phyloP scores from a whole-genome alignment of 768 basidiomycete species.

The Tylopilus vinaceipallidus region DNA sequence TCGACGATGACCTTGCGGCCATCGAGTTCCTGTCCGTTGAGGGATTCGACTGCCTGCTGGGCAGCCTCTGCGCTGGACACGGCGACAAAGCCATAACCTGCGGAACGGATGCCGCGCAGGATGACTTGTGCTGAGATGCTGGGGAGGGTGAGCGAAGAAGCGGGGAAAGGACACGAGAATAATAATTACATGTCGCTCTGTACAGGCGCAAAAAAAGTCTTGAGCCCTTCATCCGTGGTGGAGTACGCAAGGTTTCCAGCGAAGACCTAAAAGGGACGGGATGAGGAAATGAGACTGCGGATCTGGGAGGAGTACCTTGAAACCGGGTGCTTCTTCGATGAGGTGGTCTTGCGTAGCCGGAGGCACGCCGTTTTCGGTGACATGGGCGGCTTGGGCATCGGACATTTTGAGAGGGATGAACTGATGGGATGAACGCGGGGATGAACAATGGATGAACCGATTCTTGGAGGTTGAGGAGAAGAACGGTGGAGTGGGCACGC shows the following conservation, averaged over 20 bases:
- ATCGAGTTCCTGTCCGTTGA: constrained; percentile 88
- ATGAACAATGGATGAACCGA: constrained; percentile 78
- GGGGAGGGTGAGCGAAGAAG: constrained; percentile 13
- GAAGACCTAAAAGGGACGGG: constrained; percentile 62
- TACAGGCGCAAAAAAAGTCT: constrained; percentile 89
- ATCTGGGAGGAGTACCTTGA: constrained; percentile 57
- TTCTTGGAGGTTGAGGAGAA: constrained; percentile 75
- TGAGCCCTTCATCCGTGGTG: constrained; percentile 93
- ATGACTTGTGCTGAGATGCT: constrained; percentile 87
- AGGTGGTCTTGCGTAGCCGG: constrained; percentile 66
- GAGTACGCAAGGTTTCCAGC: constrained; percentile 94
- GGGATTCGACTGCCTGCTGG: constrained; percentile 78
- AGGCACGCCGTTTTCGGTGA: constrained; percentile 82
- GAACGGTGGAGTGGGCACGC: constrained; percentile 25
- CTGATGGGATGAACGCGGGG: constrained; percentile 50
- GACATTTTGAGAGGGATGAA: constrained; percentile 71
- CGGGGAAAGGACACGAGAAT: neutral
- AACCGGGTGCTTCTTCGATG: constrained; percentile 71
- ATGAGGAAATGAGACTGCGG: constrained; percentile 14
- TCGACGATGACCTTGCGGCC: constrained; percentile 88
- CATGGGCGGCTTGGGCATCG: constrained; percentile 85
- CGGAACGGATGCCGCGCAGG: constrained; percentile 78
- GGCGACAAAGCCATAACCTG: constrained; percentile 93
- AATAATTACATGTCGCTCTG: constrained; percentile 79
- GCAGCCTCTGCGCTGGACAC: constrained; percentile 79